These are phyloP conservation scores for Cnidoscolus chayamansa DNA, from an alignment of 441 rosid species.

Conservation along the genomic window DNA sequence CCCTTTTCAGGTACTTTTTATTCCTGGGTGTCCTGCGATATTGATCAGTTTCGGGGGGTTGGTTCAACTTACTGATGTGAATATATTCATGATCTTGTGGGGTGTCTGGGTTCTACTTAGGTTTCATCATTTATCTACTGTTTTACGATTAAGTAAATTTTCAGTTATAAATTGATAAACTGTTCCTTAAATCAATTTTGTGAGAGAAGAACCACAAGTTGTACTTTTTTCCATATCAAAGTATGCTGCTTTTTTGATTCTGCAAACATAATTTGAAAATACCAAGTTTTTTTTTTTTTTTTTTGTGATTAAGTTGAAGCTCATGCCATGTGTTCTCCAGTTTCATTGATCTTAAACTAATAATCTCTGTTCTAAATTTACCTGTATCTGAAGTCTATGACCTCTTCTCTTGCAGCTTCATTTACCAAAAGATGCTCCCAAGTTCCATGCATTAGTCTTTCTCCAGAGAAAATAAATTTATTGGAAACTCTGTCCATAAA, in stretches of 20 bases:
- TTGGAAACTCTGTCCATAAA: too few relatives aligned
- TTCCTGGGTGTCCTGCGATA: neutral
- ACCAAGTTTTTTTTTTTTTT: neutral
- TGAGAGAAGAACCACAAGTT: neutral
- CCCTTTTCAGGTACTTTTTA: conserved; percentile 1
- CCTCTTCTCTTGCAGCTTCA: too few relatives aligned
- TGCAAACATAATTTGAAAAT: neutral
- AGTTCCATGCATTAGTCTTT: too few relatives aligned
- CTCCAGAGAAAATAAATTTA: too few relatives aligned
- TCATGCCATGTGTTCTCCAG: neutral
- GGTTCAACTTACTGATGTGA: neutral
- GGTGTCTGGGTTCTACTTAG: neutral
- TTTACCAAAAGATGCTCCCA: too few relatives aligned
- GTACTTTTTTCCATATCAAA: neutral
- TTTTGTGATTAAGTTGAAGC: neutral
- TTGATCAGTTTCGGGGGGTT: neutral
- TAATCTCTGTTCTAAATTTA: too few relatives aligned
- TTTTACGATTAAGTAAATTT: conserved; percentile 1
- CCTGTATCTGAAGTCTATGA: too few relatives aligned
- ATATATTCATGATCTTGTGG: neutral
- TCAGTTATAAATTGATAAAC: neutral
- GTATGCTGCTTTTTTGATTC: neutral
- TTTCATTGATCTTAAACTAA: neutral
- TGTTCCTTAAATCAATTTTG: neutral
- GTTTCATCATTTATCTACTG: neutral